Conservation (phyloP, 2,329 filamentous ascomycete species). For the Penicillium concentricum region DNA sequence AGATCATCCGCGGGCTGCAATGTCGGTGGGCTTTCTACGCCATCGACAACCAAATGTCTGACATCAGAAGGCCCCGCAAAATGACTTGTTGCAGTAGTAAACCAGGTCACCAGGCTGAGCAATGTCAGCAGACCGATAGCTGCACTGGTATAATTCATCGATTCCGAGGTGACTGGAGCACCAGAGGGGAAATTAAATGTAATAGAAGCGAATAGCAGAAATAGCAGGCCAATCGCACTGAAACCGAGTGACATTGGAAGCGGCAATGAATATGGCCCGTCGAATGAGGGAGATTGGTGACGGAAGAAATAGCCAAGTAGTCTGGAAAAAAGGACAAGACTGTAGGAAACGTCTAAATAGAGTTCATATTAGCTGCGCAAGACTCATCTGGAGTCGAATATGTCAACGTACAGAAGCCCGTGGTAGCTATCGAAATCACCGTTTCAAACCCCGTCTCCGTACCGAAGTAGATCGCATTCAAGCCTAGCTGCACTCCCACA, state of each 20-base stretch:
- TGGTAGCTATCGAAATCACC: slow-evolving; percentile 9
- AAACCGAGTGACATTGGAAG: slow-evolving; percentile 4
- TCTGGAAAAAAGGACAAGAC: slow-evolving; percentile 8
- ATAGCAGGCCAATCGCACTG: slow-evolving; percentile 4
- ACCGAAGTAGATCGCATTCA: slow-evolving; percentile 14
- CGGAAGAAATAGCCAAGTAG: slow-evolving; percentile 10
- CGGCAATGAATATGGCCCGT: slow-evolving; percentile 4
- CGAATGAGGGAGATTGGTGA: background rate
- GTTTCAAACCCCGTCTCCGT: slow-evolving; percentile 12
- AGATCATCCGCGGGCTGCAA: background rate
- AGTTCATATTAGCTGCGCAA: background rate
- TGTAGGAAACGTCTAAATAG: slow-evolving; percentile 8
- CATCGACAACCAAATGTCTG: background rate
- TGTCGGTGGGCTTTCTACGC: background rate
- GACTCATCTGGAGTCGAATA: background rate
- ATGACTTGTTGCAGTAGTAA: slow-evolving; percentile 3
- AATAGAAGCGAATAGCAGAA: slow-evolving; percentile 7
- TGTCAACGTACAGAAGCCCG: slow-evolving; percentile 9
- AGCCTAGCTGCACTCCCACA: slow-evolving; percentile 1
- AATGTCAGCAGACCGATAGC: slow-evolving; percentile 7
- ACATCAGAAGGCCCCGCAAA: slow-evolving; percentile 10
- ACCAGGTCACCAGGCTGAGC: slow-evolving; percentile 10
- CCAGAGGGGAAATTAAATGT: slow-evolving; percentile 13
- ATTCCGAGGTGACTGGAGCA: slow-evolving; percentile 1
- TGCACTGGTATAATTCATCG: slow-evolving; percentile 13